Evolutionary conservation across 75 land plant genomes (phyloP).

Genomic region (Ceratopteris richardii): DNA sequence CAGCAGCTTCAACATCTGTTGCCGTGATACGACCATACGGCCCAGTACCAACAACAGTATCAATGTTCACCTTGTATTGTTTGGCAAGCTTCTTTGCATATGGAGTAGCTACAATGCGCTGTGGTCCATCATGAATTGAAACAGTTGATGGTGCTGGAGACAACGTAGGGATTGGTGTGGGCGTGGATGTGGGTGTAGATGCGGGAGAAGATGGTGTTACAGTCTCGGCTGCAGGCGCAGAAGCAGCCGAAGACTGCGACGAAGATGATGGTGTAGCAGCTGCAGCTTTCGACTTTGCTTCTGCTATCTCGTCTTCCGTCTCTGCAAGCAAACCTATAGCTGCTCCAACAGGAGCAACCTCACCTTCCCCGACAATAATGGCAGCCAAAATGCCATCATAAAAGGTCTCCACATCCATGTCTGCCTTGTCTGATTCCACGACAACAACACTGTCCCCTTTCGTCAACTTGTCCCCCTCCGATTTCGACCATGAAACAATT

Average conservation of each 20-base stretch:
- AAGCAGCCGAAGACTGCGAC: conserved; percentile 18
- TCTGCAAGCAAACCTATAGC: conserved; percentile 78
- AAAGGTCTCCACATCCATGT: conserved; percentile 93
- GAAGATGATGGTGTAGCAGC: conserved; percentile 10
- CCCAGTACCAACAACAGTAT: conserved; percentile 43
- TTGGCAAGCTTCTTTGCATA: conserved; percentile 86
- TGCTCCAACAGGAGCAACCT: conserved; percentile 70
- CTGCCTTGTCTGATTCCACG: conserved; percentile 92
- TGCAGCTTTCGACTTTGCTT: conserved; percentile 35
- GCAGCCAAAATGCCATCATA: conserved; percentile 74
- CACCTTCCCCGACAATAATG: conserved; percentile 69
- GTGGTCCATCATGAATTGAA: conserved; percentile 52
- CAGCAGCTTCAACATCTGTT: conserved; percentile 66
- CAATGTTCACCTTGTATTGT: conserved; percentile 56
- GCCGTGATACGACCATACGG: conserved; percentile 70
- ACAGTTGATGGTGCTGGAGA: conserved; percentile 15
- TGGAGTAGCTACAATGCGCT: conserved; percentile 61
- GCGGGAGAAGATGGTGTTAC: conserved; percentile 10
- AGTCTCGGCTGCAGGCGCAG: neutral
- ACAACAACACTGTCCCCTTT: conserved; percentile 86
- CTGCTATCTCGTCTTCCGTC: conserved; percentile 52
- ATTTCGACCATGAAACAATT: conserved; percentile 70
- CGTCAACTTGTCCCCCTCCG: conserved; percentile 72
- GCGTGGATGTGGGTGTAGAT: conserved; percentile 9
- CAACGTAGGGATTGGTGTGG: conserved; percentile 12